Base-by-base conservation (phyloP, 2,329 filamentous ascomycete genomes). In the Fusarium setosum region DNA sequence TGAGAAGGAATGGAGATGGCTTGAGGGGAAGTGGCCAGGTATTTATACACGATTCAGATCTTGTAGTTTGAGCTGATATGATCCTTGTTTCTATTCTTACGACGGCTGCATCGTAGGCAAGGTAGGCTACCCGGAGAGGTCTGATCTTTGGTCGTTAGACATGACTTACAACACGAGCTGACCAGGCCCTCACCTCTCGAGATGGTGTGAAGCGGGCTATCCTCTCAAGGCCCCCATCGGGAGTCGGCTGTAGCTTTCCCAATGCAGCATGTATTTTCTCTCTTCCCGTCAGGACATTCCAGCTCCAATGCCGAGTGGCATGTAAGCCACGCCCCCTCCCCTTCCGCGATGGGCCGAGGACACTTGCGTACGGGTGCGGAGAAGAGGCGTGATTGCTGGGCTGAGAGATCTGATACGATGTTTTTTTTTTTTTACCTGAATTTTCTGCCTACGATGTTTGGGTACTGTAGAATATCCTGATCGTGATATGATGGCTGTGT, bases 101-200 rank as follows among this genome's bases (percentile, higher is more conserved):
- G 11, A 5, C 26, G 11, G 11, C 11, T 9, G 11, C 26, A 29
- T 29, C n/a, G 26, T 29, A 29, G 26, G 11, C 26, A 29, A n/a
- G n/a, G n/a, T n/a, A n/a, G n/a, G n/a, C n/a, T 29, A 11, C 26
- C 26, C 11, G 26, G 10, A n/a, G 17, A 32, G 24, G 17, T 13
- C 47, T 38, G 15, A 35, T 34, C 2, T 17, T 17, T 6, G 12
- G n/a, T n/a, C n/a, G n/a, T n/a, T n/a, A 42, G 38, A 24, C 29
- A 38, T n/a, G 34, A 52, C 44, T 65, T 49, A 52, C 47, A 50
- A 56, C 60, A 67, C 56, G 48, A 65, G 53, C 62, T 61, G 42
- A 49, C 48, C 31, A 38, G 29, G 21, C 40, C 24, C 9, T 47
- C 37, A 11, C 11, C 17, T 11, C 21, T 26, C 37, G 24, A 29